phyloP scores from a whole-genome alignment of 2,329 filamentous ascomycete species.

The Fusarium solani-melongenae region DNA sequence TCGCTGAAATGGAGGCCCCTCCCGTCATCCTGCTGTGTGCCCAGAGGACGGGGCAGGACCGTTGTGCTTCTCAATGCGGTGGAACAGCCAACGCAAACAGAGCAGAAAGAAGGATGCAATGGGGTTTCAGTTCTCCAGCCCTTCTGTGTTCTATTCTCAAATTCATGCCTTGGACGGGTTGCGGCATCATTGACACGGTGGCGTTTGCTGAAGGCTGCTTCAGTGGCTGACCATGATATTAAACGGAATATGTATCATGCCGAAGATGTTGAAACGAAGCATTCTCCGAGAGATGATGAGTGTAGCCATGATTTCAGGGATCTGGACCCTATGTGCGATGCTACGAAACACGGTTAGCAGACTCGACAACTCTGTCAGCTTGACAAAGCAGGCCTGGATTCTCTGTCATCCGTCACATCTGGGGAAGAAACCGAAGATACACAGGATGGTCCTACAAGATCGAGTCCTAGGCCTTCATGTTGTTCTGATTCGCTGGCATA shows the following conservation, averaged over 20 bases:
- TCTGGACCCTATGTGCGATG: background rate
- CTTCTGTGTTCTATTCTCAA: background rate
- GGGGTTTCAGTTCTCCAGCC: background rate
- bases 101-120: background rate
- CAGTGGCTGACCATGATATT: background rate
- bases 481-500: constrained; percentile 16
- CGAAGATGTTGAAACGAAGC: constrained; percentile 18
- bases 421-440: constrained; percentile 23
- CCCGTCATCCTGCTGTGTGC: background rate
- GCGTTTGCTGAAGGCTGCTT: background rate
- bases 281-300: background rate
- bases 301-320: background rate
- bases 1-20: constrained; percentile 12
- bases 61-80: constrained; percentile 8
- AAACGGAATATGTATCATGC: constrained; percentile 13
- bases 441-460: constrained; percentile 17
- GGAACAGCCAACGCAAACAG: constrained; percentile 4
- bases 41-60: background rate
- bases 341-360: constrained; percentile 3
- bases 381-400: constrained; percentile 32
- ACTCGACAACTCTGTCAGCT: constrained; percentile 28
- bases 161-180: background rate
- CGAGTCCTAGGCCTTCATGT: background rate
- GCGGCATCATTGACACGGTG: constrained; percentile 11
- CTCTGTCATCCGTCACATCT: constrained; percentile 14